phyloP scores from a whole-genome alignment of 345 rosid genomes.

The Lenwebbia sp. region DNA sequence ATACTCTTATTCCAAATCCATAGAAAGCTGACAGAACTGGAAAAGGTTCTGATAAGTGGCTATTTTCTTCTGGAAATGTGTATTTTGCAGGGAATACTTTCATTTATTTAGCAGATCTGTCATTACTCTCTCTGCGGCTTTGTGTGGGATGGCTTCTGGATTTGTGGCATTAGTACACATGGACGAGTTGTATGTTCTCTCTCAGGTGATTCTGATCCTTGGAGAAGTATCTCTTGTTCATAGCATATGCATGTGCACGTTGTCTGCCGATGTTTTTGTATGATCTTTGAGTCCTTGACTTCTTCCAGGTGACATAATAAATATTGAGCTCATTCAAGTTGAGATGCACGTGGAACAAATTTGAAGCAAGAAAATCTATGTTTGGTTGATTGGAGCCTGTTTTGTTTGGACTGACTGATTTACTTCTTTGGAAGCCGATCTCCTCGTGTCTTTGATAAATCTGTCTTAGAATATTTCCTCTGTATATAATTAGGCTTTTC shows the following conservation, averaged over 20 bases:
- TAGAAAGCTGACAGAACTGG: not conserved
- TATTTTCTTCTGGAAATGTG: not conserved
- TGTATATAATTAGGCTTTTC: not conserved
- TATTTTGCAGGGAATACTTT: slow-evolving; percentile 57
- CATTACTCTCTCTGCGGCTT: slow-evolving; percentile 37
- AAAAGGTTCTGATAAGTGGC: not conserved
- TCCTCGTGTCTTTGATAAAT: not conserved
- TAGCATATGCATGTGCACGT: not conserved
- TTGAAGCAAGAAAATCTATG: not conserved
- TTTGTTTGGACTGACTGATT: not conserved
- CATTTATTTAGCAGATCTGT: slow-evolving; percentile 40
- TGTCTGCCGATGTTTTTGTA: not conserved
- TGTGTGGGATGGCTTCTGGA: slow-evolving; percentile 48
- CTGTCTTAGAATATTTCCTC: not conserved
- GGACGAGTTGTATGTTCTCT: slow-evolving; percentile 49
- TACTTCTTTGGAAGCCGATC: not conserved
- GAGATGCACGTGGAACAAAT: not conserved
- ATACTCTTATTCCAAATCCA: not conserved
- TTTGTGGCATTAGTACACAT: slow-evolving; percentile 29
- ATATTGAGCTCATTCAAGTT: not conserved
- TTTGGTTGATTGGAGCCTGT: not conserved
- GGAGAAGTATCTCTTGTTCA: not conserved
- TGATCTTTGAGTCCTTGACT: not conserved
- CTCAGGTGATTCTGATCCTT: slow-evolving; percentile 43
- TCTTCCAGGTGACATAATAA: not conserved